These are phyloP conservation scores for Udeniomyces megalosporus DNA, from an alignment of 768 basidiomycete species.

Conservation along the genomic window DNA sequence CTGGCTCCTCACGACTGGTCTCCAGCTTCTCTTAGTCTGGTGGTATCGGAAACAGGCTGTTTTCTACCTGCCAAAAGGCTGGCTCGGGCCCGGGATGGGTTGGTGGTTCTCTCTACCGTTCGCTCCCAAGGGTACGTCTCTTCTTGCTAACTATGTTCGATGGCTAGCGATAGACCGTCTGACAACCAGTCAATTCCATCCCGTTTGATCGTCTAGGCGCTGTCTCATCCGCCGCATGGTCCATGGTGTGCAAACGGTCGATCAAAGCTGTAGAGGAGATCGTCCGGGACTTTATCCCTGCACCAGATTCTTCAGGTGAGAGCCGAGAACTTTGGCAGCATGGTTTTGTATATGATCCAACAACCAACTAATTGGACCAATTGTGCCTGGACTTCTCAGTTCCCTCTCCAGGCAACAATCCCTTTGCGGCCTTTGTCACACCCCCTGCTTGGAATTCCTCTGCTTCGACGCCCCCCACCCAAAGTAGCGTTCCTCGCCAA, in stretches of 20 bases:
- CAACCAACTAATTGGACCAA: too few species aligned
- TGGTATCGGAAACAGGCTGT: constrained; percentile 81
- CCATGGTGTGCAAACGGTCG: constrained; percentile 82
- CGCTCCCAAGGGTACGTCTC: constrained; percentile 6
- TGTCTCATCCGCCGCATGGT: constrained; percentile 86
- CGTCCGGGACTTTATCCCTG: constrained; percentile 42
- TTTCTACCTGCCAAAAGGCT: constrained; percentile 78
- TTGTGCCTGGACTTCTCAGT: too few species aligned
- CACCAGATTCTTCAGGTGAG: too few species aligned
- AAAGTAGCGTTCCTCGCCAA: too few species aligned
- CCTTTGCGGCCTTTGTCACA: too few species aligned
- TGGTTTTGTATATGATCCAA: too few species aligned
- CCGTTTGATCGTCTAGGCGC: constrained; percentile 42
- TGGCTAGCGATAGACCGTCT: not conserved
- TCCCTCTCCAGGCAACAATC: too few species aligned
- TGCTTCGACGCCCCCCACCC: too few species aligned
- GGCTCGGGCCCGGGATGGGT: constrained; percentile 53
- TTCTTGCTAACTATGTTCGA: not conserved
- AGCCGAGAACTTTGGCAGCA: too few species aligned
- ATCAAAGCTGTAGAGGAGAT: constrained; percentile 58
- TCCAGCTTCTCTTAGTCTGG: constrained; percentile 72
- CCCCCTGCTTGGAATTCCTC: too few species aligned
- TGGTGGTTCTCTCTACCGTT: constrained; percentile 55
- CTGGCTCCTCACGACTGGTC: constrained; percentile 74
- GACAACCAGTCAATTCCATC: not conserved